These are phyloP conservation scores for Picea glauca DNA, from an alignment of 75 land plant species.

Conservation along the genomic window DNA sequence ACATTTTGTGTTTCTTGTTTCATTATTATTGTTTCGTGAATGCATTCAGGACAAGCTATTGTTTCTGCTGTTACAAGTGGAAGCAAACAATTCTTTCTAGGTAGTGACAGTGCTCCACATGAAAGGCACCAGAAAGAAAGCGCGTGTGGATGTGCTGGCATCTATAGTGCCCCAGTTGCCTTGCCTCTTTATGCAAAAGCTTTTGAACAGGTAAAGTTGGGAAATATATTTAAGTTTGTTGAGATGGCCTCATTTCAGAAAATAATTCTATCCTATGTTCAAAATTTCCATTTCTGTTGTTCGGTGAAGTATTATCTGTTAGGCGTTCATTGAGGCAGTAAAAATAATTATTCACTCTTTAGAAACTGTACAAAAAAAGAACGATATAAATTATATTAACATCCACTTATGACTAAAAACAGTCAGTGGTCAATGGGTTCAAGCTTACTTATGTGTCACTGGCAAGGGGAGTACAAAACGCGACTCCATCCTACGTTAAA, in stretches of 20 bases:
- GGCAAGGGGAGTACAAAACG: no score
- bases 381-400: no score
- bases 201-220: constrained; percentile 78
- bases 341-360: background rate
- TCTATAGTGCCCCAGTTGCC: constrained; percentile 87
- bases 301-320: no score
- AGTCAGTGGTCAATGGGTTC: no score
- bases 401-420: no score
- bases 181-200: constrained; percentile 76
- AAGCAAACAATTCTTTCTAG: constrained; percentile 77
- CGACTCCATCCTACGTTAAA: no score
- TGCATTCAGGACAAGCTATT: constrained; percentile 72
- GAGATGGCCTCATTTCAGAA: background rate
- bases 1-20: background rate
- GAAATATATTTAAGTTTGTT: background rate
- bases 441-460: no score
- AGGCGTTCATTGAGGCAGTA: background rate
- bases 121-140: constrained; percentile 76
- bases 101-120: constrained; percentile 98
- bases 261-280: background rate
- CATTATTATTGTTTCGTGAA: background rate
- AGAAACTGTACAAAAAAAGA: background rate
- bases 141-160: constrained; percentile 94
- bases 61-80: constrained; percentile 92
- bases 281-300: background rate